Conservation (phyloP, 2,329 filamentous ascomycete genomes). For the Knufia petricola region DNA sequence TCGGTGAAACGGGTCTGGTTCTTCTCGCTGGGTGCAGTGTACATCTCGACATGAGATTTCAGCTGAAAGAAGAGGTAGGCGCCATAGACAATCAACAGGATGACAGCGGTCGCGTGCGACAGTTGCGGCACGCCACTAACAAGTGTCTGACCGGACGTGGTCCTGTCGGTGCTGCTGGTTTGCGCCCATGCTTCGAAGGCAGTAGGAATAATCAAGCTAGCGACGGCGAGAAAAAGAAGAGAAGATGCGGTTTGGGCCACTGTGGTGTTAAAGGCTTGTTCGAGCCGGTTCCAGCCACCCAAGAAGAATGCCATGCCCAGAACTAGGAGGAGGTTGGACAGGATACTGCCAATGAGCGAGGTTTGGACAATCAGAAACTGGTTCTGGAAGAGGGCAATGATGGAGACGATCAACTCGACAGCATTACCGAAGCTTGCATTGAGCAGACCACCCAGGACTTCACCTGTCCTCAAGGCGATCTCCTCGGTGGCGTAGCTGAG, state of each 20-base stretch:
- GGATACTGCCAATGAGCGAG: conserved; percentile 80
- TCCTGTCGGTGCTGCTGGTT: conserved; percentile 22
- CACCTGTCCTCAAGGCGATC: conserved; percentile 66
- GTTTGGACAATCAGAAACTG: conserved; percentile 84
- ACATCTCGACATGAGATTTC: conserved; percentile 70
- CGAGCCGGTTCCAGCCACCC: conserved; percentile 64
- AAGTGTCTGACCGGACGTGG: conserved; percentile 14
- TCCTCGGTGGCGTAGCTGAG: conserved; percentile 85
- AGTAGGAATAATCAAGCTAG: conserved; percentile 78
- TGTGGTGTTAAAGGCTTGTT: conserved; percentile 86
- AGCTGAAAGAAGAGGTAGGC: conserved; percentile 87
- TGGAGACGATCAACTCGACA: conserved; percentile 78
- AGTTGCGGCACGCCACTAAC: conserved; percentile 14
- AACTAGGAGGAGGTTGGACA: conserved; percentile 82
- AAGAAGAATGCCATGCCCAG: conserved; percentile 90
- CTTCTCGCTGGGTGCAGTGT: conserved; percentile 69
- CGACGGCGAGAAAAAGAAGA: conserved; percentile 67
- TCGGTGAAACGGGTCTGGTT: conserved; percentile 46
- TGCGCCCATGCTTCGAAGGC: conserved; percentile 59
- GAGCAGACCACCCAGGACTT: conserved; percentile 76
- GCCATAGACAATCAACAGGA: conserved; percentile 73
- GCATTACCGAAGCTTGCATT: conserved; percentile 91
- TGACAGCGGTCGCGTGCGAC: conserved; percentile 49
- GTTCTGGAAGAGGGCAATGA: conserved; percentile 66
- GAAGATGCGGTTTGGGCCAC: conserved; percentile 84